Evolutionary conservation across 2,329 filamentous ascomycete species (phyloP).

Genomic region (Pseudopyrenochaeta lycopersici): DNA sequence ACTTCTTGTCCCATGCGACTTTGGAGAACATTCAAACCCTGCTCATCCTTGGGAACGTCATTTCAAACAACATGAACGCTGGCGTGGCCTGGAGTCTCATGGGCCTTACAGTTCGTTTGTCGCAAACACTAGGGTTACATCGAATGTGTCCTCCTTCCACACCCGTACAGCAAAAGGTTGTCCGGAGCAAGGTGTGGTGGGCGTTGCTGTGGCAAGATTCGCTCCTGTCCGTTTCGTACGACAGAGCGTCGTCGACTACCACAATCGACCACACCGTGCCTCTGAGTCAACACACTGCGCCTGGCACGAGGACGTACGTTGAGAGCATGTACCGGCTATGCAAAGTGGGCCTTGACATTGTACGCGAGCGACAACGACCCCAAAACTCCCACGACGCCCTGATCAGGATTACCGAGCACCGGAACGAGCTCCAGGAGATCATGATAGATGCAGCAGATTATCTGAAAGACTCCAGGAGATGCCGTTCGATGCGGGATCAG

Average conservation of each 20-base stretch:
- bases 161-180: constrained; percentile 54
- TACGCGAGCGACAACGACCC: constrained; percentile 64
- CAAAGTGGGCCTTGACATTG: constrained; percentile 67
- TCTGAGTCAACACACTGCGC: constrained; percentile 51
- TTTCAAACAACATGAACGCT: constrained; percentile 71
- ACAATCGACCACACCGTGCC: constrained; percentile 58
- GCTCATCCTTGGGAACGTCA: constrained; percentile 68
- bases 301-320: constrained; percentile 64
- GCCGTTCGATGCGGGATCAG: constrained; percentile 60
- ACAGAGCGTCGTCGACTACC: constrained; percentile 66
- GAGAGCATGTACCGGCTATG: constrained; percentile 66
- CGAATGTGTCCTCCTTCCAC: constrained; percentile 65
- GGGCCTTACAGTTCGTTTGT: constrained; percentile 68
- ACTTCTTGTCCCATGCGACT: constrained; percentile 69
- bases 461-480: constrained; percentile 63
- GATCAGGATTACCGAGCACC: constrained; percentile 64
- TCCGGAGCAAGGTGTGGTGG: constrained; percentile 60
- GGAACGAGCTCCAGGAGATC: constrained; percentile 65
- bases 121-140: constrained; percentile 68
- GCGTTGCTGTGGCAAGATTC: constrained; percentile 72
- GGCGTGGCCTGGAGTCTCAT: constrained; percentile 69
- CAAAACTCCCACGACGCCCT: constrained; percentile 64
- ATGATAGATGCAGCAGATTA: constrained; percentile 67
- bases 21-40: constrained; percentile 70
- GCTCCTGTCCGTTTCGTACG: constrained; percentile 70